Base-by-base conservation (phyloP, 805 yeast species). In the Saccharomycopsis schoenii region DNA sequence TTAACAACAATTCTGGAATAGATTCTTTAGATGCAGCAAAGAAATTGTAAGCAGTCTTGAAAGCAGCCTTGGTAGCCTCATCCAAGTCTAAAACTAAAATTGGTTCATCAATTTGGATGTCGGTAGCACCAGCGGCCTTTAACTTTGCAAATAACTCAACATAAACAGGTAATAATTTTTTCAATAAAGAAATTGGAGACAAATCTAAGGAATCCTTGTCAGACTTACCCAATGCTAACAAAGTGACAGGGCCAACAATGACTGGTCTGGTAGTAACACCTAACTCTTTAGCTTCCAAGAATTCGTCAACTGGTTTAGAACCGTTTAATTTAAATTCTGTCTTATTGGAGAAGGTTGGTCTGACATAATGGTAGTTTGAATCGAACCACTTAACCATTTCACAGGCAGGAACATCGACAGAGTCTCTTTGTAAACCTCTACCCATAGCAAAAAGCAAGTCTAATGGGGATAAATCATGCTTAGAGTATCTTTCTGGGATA, bases 381-480 rank as follows among this genome's bases (percentile, higher is more conserved):
- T 94, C 99, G 71, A 94, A 94, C 99, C 99, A 94, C 83, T 94
- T 94, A 70, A 94, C 99, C 99, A 94, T 94, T 84, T 94, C 96
- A 75, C 90, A 83, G 71, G 99, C 99, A 66, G 98, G 93, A 65
- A 94, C 99, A 77, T 94, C 99, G 70, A 94, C 97, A 68, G 96
- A 96, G 78, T 88, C 86, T 81, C 94, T 89, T 83, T 94, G 99
- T 76, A 94, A 83, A 86, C 99, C 99, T 85, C 99, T 91, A 80
- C 98, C 99, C 98, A 94, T 94, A 73, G 99, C 99, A 76, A 94
- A 94, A 72, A 89, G 79, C 66, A 90, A 89, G 79, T 94, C 99
- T 69, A 94, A 82, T 75, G 90, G 86, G 68, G 90, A 83, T 75
- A 94, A 84, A 71, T 86, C 84, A 79, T 81, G 89, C 83, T 94